Evolutionary conservation across 768 basidiomycete genomes (phyloP).

Genomic region (Coprinopsis marcescibilis): DNA sequence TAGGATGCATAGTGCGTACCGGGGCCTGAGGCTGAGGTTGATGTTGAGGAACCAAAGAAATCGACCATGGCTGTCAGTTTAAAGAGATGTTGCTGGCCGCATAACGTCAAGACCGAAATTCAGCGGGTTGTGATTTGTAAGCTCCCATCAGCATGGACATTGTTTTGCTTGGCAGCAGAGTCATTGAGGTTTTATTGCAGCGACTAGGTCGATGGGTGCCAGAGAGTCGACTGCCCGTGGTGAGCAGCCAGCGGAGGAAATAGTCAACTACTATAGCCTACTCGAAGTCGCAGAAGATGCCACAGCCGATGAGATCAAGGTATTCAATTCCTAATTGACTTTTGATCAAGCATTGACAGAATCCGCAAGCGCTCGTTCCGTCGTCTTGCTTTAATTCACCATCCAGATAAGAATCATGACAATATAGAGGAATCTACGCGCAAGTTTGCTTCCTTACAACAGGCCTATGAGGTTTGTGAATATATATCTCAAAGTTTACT

Average conservation of each 20-base stretch:
- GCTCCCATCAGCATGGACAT: no score
- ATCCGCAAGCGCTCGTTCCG: slow-evolving; percentile 68
- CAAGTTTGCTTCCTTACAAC: slow-evolving; percentile 83
- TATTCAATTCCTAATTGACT: slow-evolving; percentile 16
- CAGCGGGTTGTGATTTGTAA: not conserved
- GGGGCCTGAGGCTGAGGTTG: slow-evolving; percentile 25
- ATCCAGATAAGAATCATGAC: slow-evolving; percentile 82
- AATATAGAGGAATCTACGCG: slow-evolving; percentile 83
- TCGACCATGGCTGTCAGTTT: slow-evolving; percentile 38
- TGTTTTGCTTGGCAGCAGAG: no score
- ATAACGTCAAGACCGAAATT: not conserved
- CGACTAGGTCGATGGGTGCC: slow-evolving; percentile 55
- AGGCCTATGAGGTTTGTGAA: slow-evolving; percentile 82
- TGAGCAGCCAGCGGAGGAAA: slow-evolving; percentile 14
- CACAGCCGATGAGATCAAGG: slow-evolving; percentile 86
- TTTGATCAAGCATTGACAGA: not conserved
- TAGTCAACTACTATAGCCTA: slow-evolving; percentile 75
- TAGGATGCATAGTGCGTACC: slow-evolving; percentile 2
- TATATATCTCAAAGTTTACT: slow-evolving; percentile 2
- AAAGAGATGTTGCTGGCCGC: not conserved
- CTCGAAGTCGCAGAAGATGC: slow-evolving; percentile 79
- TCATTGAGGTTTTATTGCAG: not conserved
- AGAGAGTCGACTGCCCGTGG: slow-evolving; percentile 50
- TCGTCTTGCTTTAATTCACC: slow-evolving; percentile 75
- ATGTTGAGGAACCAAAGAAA: slow-evolving; percentile 27